Evolutionary conservation across 2,329 filamentous ascomycete genomes (phyloP).

Genomic region (Fusarium abutilonis): DNA sequence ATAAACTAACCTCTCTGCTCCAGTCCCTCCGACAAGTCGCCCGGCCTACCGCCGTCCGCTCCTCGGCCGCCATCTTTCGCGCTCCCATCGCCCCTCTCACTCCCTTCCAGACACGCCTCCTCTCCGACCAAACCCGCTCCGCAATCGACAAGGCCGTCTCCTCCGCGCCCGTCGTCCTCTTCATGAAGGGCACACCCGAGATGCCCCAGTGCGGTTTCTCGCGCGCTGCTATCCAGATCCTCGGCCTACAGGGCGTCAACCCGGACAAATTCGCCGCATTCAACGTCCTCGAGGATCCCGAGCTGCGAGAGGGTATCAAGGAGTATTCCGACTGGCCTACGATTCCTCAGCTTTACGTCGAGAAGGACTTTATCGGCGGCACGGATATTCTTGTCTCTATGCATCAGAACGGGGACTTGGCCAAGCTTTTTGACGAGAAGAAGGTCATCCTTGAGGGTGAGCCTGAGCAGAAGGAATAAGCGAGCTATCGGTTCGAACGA

Average conservation of each 20-base stretch:
- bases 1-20: conserved; percentile 10
- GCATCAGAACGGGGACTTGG: conserved; percentile 95
- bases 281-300: conserved; percentile 93
- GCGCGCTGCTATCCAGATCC: conserved; percentile 90
- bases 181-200: conserved; percentile 99
- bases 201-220: conserved; percentile 97
- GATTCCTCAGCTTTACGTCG: conserved; percentile 94
- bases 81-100: conserved; percentile 41
- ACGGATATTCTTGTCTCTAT: conserved; percentile 97
- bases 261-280: conserved; percentile 97
- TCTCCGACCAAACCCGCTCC: conserved; percentile 80
- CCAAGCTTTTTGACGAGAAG: conserved; percentile 92
- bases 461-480: conserved; percentile 50
- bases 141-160: conserved; percentile 91
- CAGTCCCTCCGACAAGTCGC: conserved; percentile 53
- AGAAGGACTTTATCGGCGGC: conserved; percentile 96
- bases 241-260: conserved; percentile 94
- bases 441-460: conserved; percentile 73
- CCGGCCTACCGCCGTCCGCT: conserved; percentile 48
- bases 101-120: conserved; percentile 67
- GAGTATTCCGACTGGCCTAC: conserved; percentile 99
- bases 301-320: conserved; percentile 91
- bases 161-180: conserved; percentile 91
- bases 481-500: not conserved
- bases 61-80: conserved; percentile 41